Evolutionary conservation across 805 yeast species (phyloP), one percentile per base, ranked within the genome.

Genomic region (Nakazawaea molendinolei): DNA sequence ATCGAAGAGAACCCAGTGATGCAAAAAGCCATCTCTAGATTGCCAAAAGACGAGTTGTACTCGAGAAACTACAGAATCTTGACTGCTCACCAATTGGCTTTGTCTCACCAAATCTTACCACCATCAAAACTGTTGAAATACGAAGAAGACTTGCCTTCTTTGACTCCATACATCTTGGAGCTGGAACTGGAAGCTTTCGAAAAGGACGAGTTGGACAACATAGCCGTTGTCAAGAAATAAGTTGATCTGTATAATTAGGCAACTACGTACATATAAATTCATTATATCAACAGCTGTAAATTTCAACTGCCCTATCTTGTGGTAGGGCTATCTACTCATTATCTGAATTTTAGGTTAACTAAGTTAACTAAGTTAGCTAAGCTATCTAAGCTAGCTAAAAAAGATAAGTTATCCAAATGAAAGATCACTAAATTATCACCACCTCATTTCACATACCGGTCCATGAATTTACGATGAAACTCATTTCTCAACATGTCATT

Each of bases 181-280:
- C 94, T 90, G 44, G 97, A 92, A 70, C 86, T 85, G 52, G 97
- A 86, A 63, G 81, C 79, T 33, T 69, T 73, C 46, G 98, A 92
- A 71, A 86, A 81, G 67, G 79, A 72, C 44, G 92, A 81, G 56
- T 77, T 92, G 56, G 95, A 92, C 72, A 82, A 85, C 72, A 69
- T 86, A 49, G 65, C 52, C 39, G 63, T 68, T 40, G 40, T 51
- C 34, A 49, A 46, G 38, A 51, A 52, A 44, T 48, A 47, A 34
- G 30, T 34, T 21, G 23, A 22, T 34, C 36, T 20, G 10, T 18
- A 15, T 12, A 21, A 24, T 24, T 24, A 7, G 15, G 6, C 8
- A 7, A 8, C 7, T 29, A 21, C 7, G 23, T 23, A 17, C 25
- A 28, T 28, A 15, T 9, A 28, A 28, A 28, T 21, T 13, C 23